Conservation (phyloP, 129 eudicot species). For the Lactuca saligna region DNA sequence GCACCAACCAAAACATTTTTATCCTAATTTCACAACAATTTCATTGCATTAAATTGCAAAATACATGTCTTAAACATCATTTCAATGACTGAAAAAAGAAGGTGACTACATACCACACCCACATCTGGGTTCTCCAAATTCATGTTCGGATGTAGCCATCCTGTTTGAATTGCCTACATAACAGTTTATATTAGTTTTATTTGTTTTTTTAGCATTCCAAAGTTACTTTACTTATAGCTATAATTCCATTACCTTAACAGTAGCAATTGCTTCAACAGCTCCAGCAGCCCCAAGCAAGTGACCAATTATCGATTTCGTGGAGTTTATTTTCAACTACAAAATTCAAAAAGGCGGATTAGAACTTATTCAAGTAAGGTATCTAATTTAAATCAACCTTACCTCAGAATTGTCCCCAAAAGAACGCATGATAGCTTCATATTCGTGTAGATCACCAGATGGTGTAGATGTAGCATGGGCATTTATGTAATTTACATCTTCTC, state of each 20-base stretch:
- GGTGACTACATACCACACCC: slow-evolving; percentile 56
- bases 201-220: not conserved
- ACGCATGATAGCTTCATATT: slow-evolving; percentile 37
- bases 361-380: not conserved
- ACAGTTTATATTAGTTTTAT: not conserved
- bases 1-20: slow-evolving; percentile 56
- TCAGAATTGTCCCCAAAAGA: slow-evolving; percentile 37
- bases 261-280: slow-evolving; percentile 61
- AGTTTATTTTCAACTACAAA: slow-evolving; percentile 46
- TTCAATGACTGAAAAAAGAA: not conserved
- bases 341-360: slow-evolving; percentile 11
- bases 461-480: slow-evolving; percentile 58
- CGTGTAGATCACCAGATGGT: slow-evolving; percentile 37
- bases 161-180: slow-evolving; percentile 68
- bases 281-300: slow-evolving; percentile 60
- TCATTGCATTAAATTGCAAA: not conserved
- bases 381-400: slow-evolving; percentile 14
- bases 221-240: not conserved
- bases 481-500: slow-evolving; percentile 49
- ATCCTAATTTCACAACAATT: slow-evolving; percentile 40
- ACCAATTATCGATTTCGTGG: slow-evolving; percentile 53
- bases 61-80: not conserved
- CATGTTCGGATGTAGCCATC: slow-evolving; percentile 77
- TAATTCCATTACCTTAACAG: slow-evolving; percentile 35
- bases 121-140: slow-evolving; percentile 68